Evolutionary conservation across 2,329 filamentous ascomycete genomes (phyloP).

Genomic region (Aspergillus floridensis): DNA sequence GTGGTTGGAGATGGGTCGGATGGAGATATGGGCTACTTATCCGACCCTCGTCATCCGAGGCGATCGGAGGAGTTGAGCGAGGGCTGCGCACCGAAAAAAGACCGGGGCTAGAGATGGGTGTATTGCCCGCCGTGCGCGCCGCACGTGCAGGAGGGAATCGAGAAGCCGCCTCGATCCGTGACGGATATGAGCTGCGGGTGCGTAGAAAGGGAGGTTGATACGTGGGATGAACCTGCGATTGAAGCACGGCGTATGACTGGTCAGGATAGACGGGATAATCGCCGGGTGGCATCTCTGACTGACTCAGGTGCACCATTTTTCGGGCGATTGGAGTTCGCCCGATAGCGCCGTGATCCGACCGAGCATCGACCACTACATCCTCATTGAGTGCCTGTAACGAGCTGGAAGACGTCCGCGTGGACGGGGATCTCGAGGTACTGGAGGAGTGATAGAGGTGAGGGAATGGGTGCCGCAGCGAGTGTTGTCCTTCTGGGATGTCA

Average conservation of each 20-base stretch:
- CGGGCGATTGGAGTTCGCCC: conserved; percentile 25
- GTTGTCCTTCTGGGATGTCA: conserved; percentile 30
- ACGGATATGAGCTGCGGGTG: conserved; percentile 45
- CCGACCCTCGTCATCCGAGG: conserved; percentile 37
- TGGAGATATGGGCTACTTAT: conserved; percentile 64
- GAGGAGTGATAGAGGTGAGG: conserved; percentile 36
- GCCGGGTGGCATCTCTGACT: conserved; percentile 23
- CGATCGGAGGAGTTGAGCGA: conserved; percentile 32
- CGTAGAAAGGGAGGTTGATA: conserved; percentile 41
- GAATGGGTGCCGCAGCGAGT: conserved; percentile 33
- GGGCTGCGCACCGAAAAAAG: conserved; percentile 42
- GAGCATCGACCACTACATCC: conserved; percentile 36
- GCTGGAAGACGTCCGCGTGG: conserved; percentile 43
- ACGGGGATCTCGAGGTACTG: conserved; percentile 34
- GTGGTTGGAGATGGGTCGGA: conserved; percentile 68
- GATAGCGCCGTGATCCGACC: conserved; percentile 29
- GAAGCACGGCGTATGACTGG: conserved; percentile 48
- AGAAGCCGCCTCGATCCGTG: conserved; percentile 30
- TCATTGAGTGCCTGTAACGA: conserved; percentile 44
- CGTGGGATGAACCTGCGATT: conserved; percentile 43
- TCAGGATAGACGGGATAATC: conserved; percentile 49
- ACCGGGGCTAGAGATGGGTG: conserved; percentile 48
- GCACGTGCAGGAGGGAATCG: conserved; percentile 25
- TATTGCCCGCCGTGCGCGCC: conserved; percentile 47
- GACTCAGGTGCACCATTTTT: conserved; percentile 28